Base-by-base conservation (phyloP, 2,329 filamentous ascomycete species). In the Venturia asperata region DNA sequence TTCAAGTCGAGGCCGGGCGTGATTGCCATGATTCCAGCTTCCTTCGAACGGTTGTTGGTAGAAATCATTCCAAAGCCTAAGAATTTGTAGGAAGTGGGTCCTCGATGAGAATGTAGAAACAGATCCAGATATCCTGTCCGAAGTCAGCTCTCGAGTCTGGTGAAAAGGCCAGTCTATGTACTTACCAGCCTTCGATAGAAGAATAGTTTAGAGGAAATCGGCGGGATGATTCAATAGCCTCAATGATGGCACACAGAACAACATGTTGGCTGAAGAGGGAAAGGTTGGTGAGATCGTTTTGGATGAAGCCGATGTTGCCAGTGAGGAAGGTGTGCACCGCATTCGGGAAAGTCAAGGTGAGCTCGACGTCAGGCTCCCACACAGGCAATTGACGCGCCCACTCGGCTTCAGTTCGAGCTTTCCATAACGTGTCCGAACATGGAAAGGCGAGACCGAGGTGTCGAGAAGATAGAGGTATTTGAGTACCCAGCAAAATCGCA, bases 81-180 rank as follows among this genome's bases (percentile, higher is more conserved):
- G 30, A n/a, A 58, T 58, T n/a, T 58, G 52, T 19, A 58, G 52
- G 30, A 58, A 58, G n/a, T 58, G 52, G n/a, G 3, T 58, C 52
- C 52, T 19, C 13, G 52, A 58, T 0, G 52, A 58, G 11, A 58
- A 58, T 19, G 52, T 58, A 7, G 52, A 58, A 13, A 58, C 30
- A 19, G 52, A 34, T 34, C 52, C 52, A n/a, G 52, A 58, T 37
- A 58, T 37, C 52, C 52, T 58, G 13, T 34, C n/a, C 1, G 15
- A 4, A 37, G 13, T 58, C 17, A 58, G 52, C 30, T 21, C 6
- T 30, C 10, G 4, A 27, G 9, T 27, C 10, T 5, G 5, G 7
- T 15, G 47, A 10, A 15, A 1, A 21, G 15, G 37, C 3, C 4
- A 30, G 6, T 37, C 19, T 4, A n/a, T n/a, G 52, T 30, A 17